A percentile compares a stretch with the other conserved stretches of the same genome.
Evolutionary conservation across 371 early-diverging fungal species (phyloP).

Genomic region (Apophysomyces trapeziformis): DNA sequence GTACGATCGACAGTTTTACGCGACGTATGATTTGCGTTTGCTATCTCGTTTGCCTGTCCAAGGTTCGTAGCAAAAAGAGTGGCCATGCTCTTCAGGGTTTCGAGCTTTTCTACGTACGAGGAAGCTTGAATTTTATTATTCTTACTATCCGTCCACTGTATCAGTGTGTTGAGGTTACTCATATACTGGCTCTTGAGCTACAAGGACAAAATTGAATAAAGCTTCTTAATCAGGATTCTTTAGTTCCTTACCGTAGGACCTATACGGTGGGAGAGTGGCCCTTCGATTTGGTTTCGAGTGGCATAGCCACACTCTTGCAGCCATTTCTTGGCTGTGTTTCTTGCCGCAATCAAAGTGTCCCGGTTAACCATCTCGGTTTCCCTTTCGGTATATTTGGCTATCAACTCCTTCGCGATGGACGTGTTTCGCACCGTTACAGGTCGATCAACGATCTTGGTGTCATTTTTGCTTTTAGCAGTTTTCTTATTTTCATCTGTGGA

Average conservation of each 20-base stretch:
- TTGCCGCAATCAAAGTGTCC: neutral
- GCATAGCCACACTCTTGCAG: neutral
- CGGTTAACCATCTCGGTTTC: neutral
- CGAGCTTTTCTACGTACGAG: neutral
- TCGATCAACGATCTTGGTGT: constrained; percentile 74
- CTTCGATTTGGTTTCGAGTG: neutral
- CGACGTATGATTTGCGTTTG: no score
- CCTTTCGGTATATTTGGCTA: neutral
- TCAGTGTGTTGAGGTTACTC: neutral
- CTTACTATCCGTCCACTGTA: neutral
- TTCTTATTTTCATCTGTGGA: constrained; percentile 34
- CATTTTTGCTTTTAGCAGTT: constrained; percentile 44
- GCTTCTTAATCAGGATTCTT: neutral
- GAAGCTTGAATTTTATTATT: neutral
- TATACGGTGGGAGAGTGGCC: neutral
- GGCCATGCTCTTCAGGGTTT: neutral
- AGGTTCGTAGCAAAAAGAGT: neutral
- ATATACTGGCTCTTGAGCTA: neutral
- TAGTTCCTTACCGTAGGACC: neutral
- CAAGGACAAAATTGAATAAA: neutral
- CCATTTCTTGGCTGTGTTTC: neutral
- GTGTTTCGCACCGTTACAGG: neutral
- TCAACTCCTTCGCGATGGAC: neutral
- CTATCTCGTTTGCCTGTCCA: no score
- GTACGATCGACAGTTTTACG: no score